A percentile compares a stretch with the other conserved stretches of the same genome.
Evolutionary conservation across 176 grass and related monocot species (phyloP).

Genomic region (Rhynchospora breviuscula): DNA sequence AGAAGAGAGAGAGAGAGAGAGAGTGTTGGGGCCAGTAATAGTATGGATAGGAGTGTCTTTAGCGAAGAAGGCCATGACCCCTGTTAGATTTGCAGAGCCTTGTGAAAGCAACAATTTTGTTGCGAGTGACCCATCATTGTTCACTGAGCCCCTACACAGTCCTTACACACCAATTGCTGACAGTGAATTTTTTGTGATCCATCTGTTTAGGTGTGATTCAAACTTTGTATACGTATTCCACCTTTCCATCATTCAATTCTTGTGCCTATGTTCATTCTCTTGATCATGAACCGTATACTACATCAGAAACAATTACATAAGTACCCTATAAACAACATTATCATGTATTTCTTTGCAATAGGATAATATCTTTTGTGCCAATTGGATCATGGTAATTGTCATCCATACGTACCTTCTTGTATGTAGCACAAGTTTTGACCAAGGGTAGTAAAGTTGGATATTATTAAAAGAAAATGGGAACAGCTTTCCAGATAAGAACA

Average conservation of each 20-base stretch:
- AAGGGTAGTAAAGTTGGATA: conserved; percentile 32
- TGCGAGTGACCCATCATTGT: conserved; percentile 45
- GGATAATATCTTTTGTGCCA: conserved; percentile 2
- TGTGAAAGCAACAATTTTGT: conserved; percentile 71
- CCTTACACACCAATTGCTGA: conserved; percentile 25
- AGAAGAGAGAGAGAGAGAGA: conserved; percentile 14
- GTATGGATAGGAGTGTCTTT: conserved; percentile 55
- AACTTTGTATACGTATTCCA: conserved; percentile 57
- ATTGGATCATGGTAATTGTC: conserved; percentile 12
- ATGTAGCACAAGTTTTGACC: conserved; percentile 15
- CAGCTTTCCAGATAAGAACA: conserved; percentile 9
- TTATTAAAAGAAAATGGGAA: conserved; percentile 28
- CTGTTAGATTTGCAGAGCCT: conserved; percentile 73
- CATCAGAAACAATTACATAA: conserved; percentile 24
- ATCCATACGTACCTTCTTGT: conserved; percentile 15
- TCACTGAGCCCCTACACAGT: conserved; percentile 43
- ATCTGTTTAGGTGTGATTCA: conserved; percentile 47
- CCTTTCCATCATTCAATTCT: conserved; percentile 65
- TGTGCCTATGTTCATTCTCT: conserved; percentile 5
- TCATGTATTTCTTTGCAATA: conserved; percentile 14
- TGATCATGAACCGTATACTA: conserved; percentile 36
- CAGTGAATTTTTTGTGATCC: conserved; percentile 32
- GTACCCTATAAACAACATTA: conserved; percentile 25
- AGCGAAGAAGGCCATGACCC: conserved; percentile 45
- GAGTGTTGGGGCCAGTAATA: conserved; percentile 42